phyloP scores from a whole-genome alignment of 768 basidiomycete genomes.

The Leccinum truebloodii region DNA sequence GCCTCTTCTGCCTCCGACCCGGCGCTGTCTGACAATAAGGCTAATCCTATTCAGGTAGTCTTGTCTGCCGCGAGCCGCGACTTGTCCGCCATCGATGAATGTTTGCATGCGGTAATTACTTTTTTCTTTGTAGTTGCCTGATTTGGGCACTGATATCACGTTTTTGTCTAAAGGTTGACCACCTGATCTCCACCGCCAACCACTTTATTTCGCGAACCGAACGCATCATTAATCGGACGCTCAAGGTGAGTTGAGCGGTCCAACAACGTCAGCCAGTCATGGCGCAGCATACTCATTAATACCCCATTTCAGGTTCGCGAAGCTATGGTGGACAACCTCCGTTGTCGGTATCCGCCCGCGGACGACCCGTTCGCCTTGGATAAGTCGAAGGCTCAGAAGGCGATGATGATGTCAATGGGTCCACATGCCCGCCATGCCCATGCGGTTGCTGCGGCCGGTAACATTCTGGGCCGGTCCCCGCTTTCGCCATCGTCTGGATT shows the following conservation, averaged over 20 bases:
- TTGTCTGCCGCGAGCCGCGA: slow-evolving; percentile 58
- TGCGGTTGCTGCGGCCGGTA: neutral
- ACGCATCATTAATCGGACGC: slow-evolving; percentile 52
- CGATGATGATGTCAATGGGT: neutral
- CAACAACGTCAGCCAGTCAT: neutral
- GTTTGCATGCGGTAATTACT: slow-evolving; percentile 51
- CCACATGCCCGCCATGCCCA: neutral
- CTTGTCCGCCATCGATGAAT: slow-evolving; percentile 54
- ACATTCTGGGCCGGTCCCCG: neutral
- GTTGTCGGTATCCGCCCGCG: slow-evolving; percentile 26
- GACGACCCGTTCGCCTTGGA: slow-evolving; percentile 23
- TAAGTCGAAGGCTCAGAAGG: neutral
- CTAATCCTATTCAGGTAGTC: slow-evolving; percentile 47
- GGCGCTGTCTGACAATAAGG: slow-evolving; percentile 36
- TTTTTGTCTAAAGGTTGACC: slow-evolving; percentile 45
- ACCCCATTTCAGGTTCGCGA: slow-evolving; percentile 47
- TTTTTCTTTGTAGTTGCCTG: slow-evolving; percentile 10
- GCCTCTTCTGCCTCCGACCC: slow-evolving; percentile 9
- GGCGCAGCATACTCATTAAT: slow-evolving; percentile 3
- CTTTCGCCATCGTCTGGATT: slow-evolving; percentile 9
- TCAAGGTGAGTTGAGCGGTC: slow-evolving; percentile 46
- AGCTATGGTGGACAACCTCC: slow-evolving; percentile 46
- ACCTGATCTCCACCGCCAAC: slow-evolving; percentile 53
- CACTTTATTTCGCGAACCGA: slow-evolving; percentile 61
- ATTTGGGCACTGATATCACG: slow-evolving; percentile 9